These are phyloP conservation scores for Starmerella kuoi DNA, from an alignment of 805 yeast genomes.

Conservation along the genomic window DNA sequence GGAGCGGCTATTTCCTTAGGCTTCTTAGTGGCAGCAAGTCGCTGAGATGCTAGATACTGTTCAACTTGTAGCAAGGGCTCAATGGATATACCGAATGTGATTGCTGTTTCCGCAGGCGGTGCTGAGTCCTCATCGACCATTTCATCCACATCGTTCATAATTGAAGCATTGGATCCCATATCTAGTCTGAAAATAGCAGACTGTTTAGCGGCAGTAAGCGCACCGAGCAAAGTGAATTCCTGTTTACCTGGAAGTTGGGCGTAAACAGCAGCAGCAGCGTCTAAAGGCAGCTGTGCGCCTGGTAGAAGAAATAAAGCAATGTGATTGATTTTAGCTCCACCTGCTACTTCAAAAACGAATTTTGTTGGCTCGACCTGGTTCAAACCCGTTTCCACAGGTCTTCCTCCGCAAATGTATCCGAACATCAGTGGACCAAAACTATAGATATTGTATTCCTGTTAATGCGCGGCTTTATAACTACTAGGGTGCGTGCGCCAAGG, in stretches of 20 bases:
- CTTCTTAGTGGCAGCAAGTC: constrained; percentile 5
- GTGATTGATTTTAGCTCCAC: constrained; percentile 59
- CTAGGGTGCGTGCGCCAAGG: too few species aligned
- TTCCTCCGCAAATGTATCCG: constrained; percentile 65
- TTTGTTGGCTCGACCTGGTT: constrained; percentile 57
- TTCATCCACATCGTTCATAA: constrained; percentile 39
- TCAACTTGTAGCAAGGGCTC: constrained; percentile 66
- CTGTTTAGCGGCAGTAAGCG: constrained; percentile 46
- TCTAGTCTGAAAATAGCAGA: constrained; percentile 83
- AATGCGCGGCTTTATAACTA: not conserved
- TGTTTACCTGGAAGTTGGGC: constrained; percentile 59
- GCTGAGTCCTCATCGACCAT: constrained; percentile 42
- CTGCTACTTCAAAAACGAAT: constrained; percentile 49
- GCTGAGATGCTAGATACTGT: constrained; percentile 33
- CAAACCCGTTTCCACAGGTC: constrained; percentile 38
- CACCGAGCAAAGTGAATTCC: constrained; percentile 31
- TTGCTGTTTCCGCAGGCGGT: constrained; percentile 27
- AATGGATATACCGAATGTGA: constrained; percentile 74
- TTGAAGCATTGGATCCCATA: constrained; percentile 26
- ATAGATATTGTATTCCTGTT: too few species aligned
- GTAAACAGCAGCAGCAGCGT: constrained; percentile 71
- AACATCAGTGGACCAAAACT: too few species aligned
- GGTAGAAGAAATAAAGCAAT: constrained; percentile 79
- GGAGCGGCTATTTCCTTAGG: constrained; percentile 16
- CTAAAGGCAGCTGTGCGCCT: constrained; percentile 54